Base-by-base conservation (phyloP, 441 rosid genomes). In the Pelargonium citronellum region DNA sequence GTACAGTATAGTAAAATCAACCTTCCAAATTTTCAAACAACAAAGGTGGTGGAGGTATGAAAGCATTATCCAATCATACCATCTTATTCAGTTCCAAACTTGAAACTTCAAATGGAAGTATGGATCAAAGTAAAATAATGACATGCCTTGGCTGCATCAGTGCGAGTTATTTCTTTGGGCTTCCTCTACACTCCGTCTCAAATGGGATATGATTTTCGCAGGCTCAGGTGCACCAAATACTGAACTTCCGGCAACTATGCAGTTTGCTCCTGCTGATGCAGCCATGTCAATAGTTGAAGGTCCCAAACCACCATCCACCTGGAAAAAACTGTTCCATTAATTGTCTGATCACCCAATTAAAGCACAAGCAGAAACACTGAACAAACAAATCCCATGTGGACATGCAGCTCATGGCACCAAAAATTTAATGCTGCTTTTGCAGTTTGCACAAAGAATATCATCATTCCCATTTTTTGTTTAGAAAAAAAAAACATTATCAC, bases 251-350 rank as follows among this genome's bases (percentile, higher is more conserved):
- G 96, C 96, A 4, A 93, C 97, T 1, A 93, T 91, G 86, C 97
- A 93, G 84, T 93, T 93, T 43, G 98, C 98, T n/a, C 98, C 97
- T 0, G 96, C 98, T 65, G 86, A 82, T 69, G 98, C 91, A 10
- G 97, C 97, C 74, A 71, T 16, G 3, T 80, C 89, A n/a, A 93
- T 91, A 6, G 97, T 91, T 11, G 92, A 89, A 76, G 96, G 96
- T 64, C 98, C 96, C 71, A 93, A 85, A 34, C 98, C 97, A 8
- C 98, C 97, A 74, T 91, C 96, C 16, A 93, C 98, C 95, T 88
- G 80, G 72, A 71, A 24, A 17, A 73, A 34, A 5, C 4, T 5
- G 39, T 34, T 34, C 39, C 39, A 34, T 4, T 34, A 34, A 34
- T 34, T 34, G 39, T 34, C 39, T 34, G 39, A 34, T 34, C 39